Base-by-base conservation (phyloP, 495 filamentous ascomycete genomes). In the Aspergillus steynii region DNA sequence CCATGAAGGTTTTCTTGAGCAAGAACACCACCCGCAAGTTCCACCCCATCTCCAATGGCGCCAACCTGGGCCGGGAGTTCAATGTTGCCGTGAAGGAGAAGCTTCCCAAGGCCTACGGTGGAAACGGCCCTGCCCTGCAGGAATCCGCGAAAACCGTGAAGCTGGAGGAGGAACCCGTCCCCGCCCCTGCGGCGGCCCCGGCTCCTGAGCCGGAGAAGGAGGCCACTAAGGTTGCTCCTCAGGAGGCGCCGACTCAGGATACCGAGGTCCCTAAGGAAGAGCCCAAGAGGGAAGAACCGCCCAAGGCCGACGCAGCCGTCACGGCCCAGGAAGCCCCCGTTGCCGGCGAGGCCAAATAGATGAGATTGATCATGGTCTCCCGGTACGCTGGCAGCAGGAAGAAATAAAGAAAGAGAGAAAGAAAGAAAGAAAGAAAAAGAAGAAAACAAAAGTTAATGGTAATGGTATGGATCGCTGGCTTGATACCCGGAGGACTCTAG, bases 11-110 rank as follows among this genome's bases (percentile, higher is more conserved):
- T 26, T 84, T 97, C 68, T 75, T 95, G 49, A 85, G 86, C 59
- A 80, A 84, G 65, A 91, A 92, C 74, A 96, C 91, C 3, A 81
- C 88, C 64, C 90, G 88, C 80, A 96, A 96, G 77, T 91, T 96
- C 75, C 87, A 88, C 60, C 88, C 90, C 55, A 84, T 96, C 78
- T 83, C 84, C 34, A 90, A 92, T 67, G 92, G 92, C 26, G 79
- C 69, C n/a, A 83, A 83, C 55, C 77, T 96, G 47, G 85, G 83
- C 14, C 76, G 76, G 27, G 88, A 93, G 68, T 86, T 89, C 74
- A 72, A 85, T 29, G 58, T 75, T 15, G 72, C 67, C 0, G 66
- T 91, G 27, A 85, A 82, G 15, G 81, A 86, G 52, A 78, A 81
- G 60, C 71, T 94, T 29, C 87, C 88, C 29, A 73, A 75, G 55